A percentile compares a stretch with the other conserved stretches of the same genome.
phyloP scores from a whole-genome alignment of 2,329 filamentous ascomycete genomes.

The Tolypocladium cylindrosporum region DNA sequence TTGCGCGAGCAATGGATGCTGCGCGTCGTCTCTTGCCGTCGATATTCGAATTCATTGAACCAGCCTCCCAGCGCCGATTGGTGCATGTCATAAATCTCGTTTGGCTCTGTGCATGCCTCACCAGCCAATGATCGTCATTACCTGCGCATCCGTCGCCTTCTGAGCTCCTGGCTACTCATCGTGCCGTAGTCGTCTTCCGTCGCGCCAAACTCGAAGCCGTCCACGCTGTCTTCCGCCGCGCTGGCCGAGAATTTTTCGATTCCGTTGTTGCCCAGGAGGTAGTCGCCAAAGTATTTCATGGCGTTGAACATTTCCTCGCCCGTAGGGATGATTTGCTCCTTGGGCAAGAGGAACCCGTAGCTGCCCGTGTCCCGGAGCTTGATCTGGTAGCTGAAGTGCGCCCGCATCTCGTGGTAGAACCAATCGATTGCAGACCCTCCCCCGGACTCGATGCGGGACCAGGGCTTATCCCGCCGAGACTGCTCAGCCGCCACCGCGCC shows the following conservation, averaged over 20 bases:
- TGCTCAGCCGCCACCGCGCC: slow-evolving; percentile 46
- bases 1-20: neutral
- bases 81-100: neutral
- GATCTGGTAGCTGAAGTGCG: slow-evolving; percentile 84
- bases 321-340: slow-evolving; percentile 77
- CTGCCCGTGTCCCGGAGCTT: slow-evolving; percentile 89
- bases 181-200: slow-evolving; percentile 6
- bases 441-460: slow-evolving; percentile 54
- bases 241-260: slow-evolving; percentile 36
- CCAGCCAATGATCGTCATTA: slow-evolving; percentile 5
- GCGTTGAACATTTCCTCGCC: slow-evolving; percentile 82
- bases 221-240: slow-evolving; percentile 11
- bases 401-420: slow-evolving; percentile 82
- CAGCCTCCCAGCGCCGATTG: neutral
- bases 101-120: neutral
- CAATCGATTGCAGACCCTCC: slow-evolving; percentile 88
- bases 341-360: slow-evolving; percentile 86
- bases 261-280: slow-evolving; percentile 60
- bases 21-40: neutral
- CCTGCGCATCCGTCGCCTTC: slow-evolving; percentile 15
- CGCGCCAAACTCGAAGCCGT: slow-evolving; percentile 1
- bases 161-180: slow-evolving; percentile 16
- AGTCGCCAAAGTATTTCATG: slow-evolving; percentile 75
- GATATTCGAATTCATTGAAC: neutral
- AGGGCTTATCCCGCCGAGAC: slow-evolving; percentile 10